Evolutionary conservation across 371 early-diverging fungal species (phyloP), one percentile per base, ranked within the genome.

Genomic region (Syncephalastrum sp.): DNA sequence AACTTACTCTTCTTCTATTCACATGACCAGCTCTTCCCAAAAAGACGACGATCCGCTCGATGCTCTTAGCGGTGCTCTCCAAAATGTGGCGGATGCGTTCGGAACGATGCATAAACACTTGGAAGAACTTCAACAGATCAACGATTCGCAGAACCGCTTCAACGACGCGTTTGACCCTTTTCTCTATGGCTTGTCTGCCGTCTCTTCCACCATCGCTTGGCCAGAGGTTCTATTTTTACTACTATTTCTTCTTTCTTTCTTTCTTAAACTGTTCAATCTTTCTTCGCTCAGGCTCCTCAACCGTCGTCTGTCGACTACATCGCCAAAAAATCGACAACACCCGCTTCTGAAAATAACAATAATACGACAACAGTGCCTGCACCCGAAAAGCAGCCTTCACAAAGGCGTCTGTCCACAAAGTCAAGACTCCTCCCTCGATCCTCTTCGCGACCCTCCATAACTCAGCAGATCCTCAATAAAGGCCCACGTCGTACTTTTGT

Each of bases 161-260:
- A 75, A 75, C 59, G 53, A 68, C 17, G 51, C 71, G 17, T 75
- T 75, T 60, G 69, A 67, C 5, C 65, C 67, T 10, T 75, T 75
- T 47, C 52, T 75, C 48, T 69, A 67, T 52, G 75, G 71, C 4
- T 41, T 75, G 53, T 59, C 65, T 48, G 62, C 68, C 33, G 67
- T 65, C 49, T 57, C 62, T 8, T 50, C 66, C 17, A 51, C 63
- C 5, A 47, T 69, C 6, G 49, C 62, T 12, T 75, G 63, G 55
- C 59, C 63, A 33, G 58, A 70, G 54, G 71, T 51, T 5, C 4
- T 16, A 5, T 51, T 5, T 5, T 51, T 29, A 21, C 12, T 13
- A n/a, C 15, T 41, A 51, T 8, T 27, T n/a, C 4, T 29, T 15
- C 3, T n/a, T 2, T 33, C 15, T 15, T 25, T 4, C 45, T 15